These are phyloP conservation scores for Pezicula neosporulosa DNA, from an alignment of 2,329 filamentous ascomycete species.

Conservation along the genomic window DNA sequence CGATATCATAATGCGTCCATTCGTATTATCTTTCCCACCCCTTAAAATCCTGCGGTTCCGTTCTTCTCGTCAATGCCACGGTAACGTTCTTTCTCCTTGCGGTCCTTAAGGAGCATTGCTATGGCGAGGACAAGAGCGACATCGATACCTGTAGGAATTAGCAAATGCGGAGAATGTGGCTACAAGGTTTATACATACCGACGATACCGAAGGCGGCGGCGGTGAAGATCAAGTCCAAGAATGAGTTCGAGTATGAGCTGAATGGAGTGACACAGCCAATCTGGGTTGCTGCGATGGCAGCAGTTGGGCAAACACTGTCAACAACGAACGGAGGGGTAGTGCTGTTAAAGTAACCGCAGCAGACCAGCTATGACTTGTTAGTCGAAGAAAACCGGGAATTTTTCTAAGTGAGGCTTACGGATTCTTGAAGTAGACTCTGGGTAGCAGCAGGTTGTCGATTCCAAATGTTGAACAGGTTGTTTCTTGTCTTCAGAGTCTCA, in stretches of 20 bases:
- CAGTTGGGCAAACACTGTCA: conserved; percentile 64
- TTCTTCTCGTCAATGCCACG: conserved; percentile 79
- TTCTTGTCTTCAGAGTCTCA: conserved; percentile 65
- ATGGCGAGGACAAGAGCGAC: conserved; percentile 65
- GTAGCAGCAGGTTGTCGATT: conserved; percentile 48
- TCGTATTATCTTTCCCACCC: background rate
- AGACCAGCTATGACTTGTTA: conserved; percentile 57
- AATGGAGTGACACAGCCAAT: conserved; percentile 68
- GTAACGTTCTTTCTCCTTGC: conserved; percentile 76
- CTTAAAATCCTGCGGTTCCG: conserved; percentile 49
- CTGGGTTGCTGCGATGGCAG: conserved; percentile 66
- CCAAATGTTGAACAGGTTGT: conserved; percentile 61
- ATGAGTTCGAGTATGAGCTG: conserved; percentile 64
- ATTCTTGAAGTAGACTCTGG: conserved; percentile 68
- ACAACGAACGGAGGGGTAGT: conserved; percentile 69
- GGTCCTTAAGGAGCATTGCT: conserved; percentile 75
- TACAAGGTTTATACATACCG: conserved; percentile 37
- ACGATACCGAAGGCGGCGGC: conserved; percentile 76
- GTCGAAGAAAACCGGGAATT: background rate
- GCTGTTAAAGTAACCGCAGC: conserved; percentile 77
- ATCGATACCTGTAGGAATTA: conserved; percentile 50
- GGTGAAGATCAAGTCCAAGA: conserved; percentile 75
- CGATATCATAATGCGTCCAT: too few relatives aligned
- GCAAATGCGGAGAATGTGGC: background rate
- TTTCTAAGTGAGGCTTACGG: conserved; percentile 42